These are phyloP conservation scores for Coemansia sp. DNA, from an alignment of 192 early-diverging fungal species.

Conservation along the genomic window DNA sequence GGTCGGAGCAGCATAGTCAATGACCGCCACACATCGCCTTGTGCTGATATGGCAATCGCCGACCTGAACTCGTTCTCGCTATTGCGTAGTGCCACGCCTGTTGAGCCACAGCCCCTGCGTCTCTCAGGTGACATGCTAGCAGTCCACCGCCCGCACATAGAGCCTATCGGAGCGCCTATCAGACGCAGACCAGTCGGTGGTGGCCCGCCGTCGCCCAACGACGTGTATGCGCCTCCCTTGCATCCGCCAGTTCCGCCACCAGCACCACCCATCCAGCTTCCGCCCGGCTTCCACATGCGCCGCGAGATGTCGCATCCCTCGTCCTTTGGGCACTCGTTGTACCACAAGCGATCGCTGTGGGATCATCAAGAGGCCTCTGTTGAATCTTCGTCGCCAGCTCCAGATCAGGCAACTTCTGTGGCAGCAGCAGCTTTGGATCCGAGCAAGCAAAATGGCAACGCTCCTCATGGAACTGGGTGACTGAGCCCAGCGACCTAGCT, in stretches of 20 bases:
- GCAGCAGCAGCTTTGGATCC: not conserved
- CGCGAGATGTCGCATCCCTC: constrained; percentile 30
- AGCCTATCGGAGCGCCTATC: constrained; percentile 48
- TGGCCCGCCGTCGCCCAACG: constrained; percentile 16
- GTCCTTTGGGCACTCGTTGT: constrained; percentile 36
- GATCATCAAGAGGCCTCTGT: constrained; percentile 6
- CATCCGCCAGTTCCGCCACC: constrained; percentile 11
- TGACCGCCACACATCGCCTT: constrained; percentile 25
- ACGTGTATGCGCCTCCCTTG: constrained; percentile 6
- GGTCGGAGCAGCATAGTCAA: constrained; percentile 27
- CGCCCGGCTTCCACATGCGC: constrained; percentile 8
- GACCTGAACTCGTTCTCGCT: constrained; percentile 19
- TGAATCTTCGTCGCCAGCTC: not conserved
- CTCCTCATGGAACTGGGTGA: not conserved
- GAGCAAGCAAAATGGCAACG: not conserved
- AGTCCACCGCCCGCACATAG: constrained; percentile 35
- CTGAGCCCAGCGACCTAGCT: not conserved
- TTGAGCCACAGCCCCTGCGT: constrained; percentile 29
- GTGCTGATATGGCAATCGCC: not conserved
- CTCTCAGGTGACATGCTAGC: constrained; percentile 41
- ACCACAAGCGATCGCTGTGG: constrained; percentile 22
- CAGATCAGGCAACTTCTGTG: not conserved
- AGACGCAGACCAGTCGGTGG: constrained; percentile 13
- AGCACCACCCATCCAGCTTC: not conserved
- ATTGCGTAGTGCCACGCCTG: constrained; percentile 33